Evolutionary conservation across 768 basidiomycete species (phyloP), one percentile per base, ranked within the genome.

Genomic region (Psilocybe subaeruginosa): DNA sequence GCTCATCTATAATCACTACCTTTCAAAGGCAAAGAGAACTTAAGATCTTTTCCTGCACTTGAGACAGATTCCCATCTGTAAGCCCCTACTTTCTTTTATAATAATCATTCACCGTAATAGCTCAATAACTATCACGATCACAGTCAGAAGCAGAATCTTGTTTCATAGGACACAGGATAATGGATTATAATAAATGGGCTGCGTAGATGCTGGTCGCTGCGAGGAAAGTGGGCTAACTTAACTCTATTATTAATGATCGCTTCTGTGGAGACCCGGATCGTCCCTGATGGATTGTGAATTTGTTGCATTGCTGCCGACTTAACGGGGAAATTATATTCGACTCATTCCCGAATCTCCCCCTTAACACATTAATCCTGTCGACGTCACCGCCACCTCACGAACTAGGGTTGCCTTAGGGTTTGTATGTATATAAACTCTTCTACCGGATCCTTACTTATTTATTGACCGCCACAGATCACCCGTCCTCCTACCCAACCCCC

Each of bases 321-420:
- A 27, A 41, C 58, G 64, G 64, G 54, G 56, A 53, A 62, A 53
- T 45, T 14, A 51, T 49, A 43, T 55, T 56, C 27, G 45, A n/a
- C 45, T 59, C 41, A 53, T 56, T 58, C 60, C n/a, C 59, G 37
- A 31, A 35, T 23, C 46, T 60, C 56, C 58, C 60, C 48, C 50
- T 59, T 52, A 35, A 53, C 27, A 58, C 60, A 66, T 66, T 64
- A 63, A 66, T 64, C 63, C 37, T 62, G 64, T 62, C 62, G 67
- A 72, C 67, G 68, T 70, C 71, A 72, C 69, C 68, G 72, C 71
- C 72, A 73, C 70, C 62, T 47, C 23, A 56, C 56, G 46, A 35
- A 39, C 57, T 48, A 57, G 51, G 51, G 8, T 17, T 14, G 29
- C 27, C 16, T 53, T 58, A 31, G 43, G 61, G 52, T 29, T 45